Percentiles rank a stretch among this genome's conserved stretches.
Evolutionary conservation across 257 asterid species (phyloP).

Genomic region (Forsythia viridissima): DNA sequence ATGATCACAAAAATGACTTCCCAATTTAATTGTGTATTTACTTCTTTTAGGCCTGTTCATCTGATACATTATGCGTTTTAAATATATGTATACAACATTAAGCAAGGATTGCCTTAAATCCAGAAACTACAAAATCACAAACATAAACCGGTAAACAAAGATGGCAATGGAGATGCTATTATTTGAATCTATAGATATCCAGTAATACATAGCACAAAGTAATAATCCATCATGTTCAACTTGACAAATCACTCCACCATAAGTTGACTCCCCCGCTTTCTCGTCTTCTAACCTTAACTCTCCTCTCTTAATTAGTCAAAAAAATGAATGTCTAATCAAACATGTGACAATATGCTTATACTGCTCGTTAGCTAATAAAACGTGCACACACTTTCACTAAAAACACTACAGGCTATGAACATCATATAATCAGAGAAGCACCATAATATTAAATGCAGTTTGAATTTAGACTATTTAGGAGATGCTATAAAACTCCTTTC

Average conservation of each 20-base stretch:
- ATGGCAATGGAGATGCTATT: no score
- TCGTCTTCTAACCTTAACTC: neutral
- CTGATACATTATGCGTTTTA: no score
- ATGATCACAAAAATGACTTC: neutral
- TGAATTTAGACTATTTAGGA: slow-evolving; percentile 7
- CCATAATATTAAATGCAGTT: slow-evolving; percentile 13
- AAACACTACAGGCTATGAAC: neutral
- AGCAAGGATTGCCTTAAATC: no score
- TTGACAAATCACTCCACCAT: neutral
- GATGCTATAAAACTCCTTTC: neutral
- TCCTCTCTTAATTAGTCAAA: neutral
- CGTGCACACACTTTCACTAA: neutral
- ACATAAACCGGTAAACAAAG: no score
- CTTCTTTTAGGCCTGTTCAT: neutral
- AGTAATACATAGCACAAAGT: neutral
- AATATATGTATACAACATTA: no score
- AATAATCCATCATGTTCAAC: neutral
- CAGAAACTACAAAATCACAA: no score
- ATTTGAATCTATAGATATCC: neutral
- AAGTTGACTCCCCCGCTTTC: neutral
- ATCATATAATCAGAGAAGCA: neutral
- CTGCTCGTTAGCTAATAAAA: neutral
- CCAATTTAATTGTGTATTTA: neutral
- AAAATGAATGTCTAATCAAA: neutral
- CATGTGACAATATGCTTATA: neutral